Conservation (phyloP, 768 basidiomycete genomes). For the Leccinum boreale region DNA sequence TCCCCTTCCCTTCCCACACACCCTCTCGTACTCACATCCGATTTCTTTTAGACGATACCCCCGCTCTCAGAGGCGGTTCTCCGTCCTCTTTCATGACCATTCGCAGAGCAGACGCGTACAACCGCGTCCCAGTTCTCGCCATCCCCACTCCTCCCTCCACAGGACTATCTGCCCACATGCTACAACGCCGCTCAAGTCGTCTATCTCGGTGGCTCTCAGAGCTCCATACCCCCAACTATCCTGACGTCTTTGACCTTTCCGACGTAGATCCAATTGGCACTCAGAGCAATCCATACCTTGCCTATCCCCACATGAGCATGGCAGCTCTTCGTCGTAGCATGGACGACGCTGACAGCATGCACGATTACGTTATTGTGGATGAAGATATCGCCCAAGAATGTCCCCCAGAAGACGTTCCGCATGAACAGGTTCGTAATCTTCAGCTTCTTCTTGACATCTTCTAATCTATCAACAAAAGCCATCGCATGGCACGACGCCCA, state of each 20-base stretch:
- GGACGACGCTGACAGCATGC: conserved; percentile 34
- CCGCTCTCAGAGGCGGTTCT: conserved; percentile 16
- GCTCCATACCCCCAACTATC: conserved; percentile 27
- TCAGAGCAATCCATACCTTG: conserved; percentile 38
- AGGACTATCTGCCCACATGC: not conserved
- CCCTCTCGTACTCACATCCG: conserved; percentile 37
- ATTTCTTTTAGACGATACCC: conserved; percentile 14
- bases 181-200: conserved; percentile 38
- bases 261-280: conserved; percentile 28
- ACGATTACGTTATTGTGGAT: conserved; percentile 43
- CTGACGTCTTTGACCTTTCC: conserved; percentile 18
- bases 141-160: conserved; percentile 12
- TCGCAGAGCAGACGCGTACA: conserved; percentile 26
- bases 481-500: conserved; percentile 19
- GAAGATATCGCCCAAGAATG: conserved; percentile 29
- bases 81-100: conserved; percentile 31
- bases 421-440: conserved; percentile 27
- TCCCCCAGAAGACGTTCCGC: conserved; percentile 12
- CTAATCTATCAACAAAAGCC: conserved; percentile 21
- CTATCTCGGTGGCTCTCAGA: conserved; percentile 46
- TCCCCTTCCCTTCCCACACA: conserved; percentile 20
- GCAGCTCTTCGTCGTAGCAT: conserved; percentile 25
- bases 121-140: conserved; percentile 6
- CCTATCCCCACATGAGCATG: conserved; percentile 36
- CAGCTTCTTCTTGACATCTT: conserved; percentile 18